phyloP scores from a whole-genome alignment of 805 yeast species.

The Debaryomyces prosopidis region DNA sequence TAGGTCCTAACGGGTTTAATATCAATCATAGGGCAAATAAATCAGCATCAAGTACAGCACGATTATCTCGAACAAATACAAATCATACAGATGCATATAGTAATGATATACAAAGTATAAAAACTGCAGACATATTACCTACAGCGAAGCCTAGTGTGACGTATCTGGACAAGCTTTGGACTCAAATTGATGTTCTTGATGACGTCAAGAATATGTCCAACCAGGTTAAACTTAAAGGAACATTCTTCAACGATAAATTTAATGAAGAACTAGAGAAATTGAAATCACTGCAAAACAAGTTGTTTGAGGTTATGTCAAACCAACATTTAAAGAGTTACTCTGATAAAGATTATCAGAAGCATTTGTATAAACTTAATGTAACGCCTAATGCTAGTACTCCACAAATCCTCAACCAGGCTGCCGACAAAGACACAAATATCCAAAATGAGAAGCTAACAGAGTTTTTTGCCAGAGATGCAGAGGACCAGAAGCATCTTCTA shows the following conservation, averaged over 20 bases:
- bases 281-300: slow-evolving; percentile 52
- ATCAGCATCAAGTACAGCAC: slow-evolving; percentile 13
- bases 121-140: slow-evolving; percentile 48
- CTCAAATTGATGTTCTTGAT: slow-evolving; percentile 81
- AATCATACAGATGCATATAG: slow-evolving; percentile 14
- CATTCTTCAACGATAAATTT: slow-evolving; percentile 55
- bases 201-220: slow-evolving; percentile 67
- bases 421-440: slow-evolving; percentile 23
- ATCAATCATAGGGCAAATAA: slow-evolving; percentile 9
- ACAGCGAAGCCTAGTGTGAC: slow-evolving; percentile 60
- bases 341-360: slow-evolving; percentile 2
- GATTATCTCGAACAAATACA: slow-evolving; percentile 19
- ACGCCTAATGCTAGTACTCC: slow-evolving; percentile 14
- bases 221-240: slow-evolving; percentile 41
- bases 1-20: background rate
- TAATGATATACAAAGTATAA: slow-evolving; percentile 9
- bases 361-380: slow-evolving; percentile 6
- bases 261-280: slow-evolving; percentile 51
- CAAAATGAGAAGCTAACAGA: slow-evolving; percentile 22
- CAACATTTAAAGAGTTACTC: slow-evolving; percentile 16
- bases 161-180: slow-evolving; percentile 78
- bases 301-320: slow-evolving; percentile 33
- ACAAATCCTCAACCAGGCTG: background rate
- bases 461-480: slow-evolving; percentile 22
- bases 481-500: slow-evolving; percentile 13